Percentiles rank a stretch among this genome's conserved stretches.
phyloP scores from a whole-genome alignment of 129 eudicot species.

The Flaveria sonorensis region DNA sequence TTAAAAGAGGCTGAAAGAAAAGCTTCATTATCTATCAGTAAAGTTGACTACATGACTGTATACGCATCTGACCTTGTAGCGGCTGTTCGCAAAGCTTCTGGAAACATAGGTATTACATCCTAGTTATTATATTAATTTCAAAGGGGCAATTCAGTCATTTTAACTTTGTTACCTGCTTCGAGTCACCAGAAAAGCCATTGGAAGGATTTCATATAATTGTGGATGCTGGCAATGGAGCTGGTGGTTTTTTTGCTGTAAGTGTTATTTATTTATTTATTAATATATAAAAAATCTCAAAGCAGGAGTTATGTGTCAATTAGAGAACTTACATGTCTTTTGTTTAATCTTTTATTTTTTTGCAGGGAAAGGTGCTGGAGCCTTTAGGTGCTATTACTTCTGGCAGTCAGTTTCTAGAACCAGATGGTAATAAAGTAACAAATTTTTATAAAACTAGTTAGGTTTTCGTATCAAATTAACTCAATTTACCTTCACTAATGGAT shows the following conservation, averaged over 20 bases:
- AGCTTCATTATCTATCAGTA: constrained; percentile 51
- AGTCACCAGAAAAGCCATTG: constrained; percentile 80
- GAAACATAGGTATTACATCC: constrained; percentile 59
- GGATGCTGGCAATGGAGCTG: constrained; percentile 99
- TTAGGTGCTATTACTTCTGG: constrained; percentile 89
- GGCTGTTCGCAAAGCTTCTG: constrained; percentile 94
- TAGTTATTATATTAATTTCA: constrained; percentile 6
- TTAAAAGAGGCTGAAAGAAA: constrained; percentile 50
- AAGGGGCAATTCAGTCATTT: constrained; percentile 16
- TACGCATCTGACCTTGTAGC: constrained; percentile 87
- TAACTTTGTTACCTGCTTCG: constrained; percentile 26
- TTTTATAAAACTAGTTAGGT: not conserved
- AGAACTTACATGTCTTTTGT: not conserved
- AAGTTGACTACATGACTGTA: constrained; percentile 81
- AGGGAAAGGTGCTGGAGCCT: constrained; percentile 97
- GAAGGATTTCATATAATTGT: constrained; percentile 95
- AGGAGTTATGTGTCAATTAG: not conserved
- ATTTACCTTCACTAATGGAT: constrained; percentile 16
- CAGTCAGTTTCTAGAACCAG: constrained; percentile 97
- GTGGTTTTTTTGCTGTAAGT: constrained; percentile 96
- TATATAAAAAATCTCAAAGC: not conserved
- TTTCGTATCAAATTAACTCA: constrained; percentile 8
- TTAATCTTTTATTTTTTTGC: constrained; percentile 33
- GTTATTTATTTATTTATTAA: no score
- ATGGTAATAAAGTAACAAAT: constrained; percentile 54